phyloP scores from a whole-genome alignment of 176 grass and related monocot genomes.

The Guadua angustifolia region DNA sequence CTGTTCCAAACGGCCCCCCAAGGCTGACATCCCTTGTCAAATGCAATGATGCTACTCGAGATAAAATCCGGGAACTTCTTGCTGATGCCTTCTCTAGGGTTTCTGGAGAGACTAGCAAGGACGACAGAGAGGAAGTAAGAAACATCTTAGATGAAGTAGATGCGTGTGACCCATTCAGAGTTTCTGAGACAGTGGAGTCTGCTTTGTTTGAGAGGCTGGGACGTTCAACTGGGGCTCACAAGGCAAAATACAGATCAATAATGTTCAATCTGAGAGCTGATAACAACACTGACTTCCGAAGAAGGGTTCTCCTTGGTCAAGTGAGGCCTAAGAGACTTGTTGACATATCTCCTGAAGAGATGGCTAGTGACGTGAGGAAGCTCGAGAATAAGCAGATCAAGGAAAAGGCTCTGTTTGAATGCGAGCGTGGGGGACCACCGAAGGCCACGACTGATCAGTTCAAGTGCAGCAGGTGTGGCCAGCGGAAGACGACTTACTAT shows the following conservation, averaged over 20 bases:
- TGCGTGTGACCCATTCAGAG: constrained; percentile 70
- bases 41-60: constrained; percentile 69
- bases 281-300: constrained; percentile 80
- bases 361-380: constrained; percentile 79
- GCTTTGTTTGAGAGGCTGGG: constrained; percentile 76
- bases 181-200: constrained; percentile 75
- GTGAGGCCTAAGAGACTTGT: constrained; percentile 59
- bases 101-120: constrained; percentile 62
- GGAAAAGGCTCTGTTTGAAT: constrained; percentile 80
- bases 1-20: constrained; percentile 41
- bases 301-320: constrained; percentile 66
- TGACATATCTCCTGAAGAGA: constrained; percentile 62
- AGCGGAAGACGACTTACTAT: constrained; percentile 81
- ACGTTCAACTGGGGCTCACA: constrained; percentile 63
- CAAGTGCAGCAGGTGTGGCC: constrained; percentile 75
- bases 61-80: constrained; percentile 75
- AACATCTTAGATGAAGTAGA: constrained; percentile 71
- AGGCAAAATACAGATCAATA: constrained; percentile 83
- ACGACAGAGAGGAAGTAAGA: constrained; percentile 66
- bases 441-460: constrained; percentile 91
- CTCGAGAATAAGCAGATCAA: constrained; percentile 77
- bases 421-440: constrained; percentile 61
- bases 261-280: constrained; percentile 83
- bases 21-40: constrained; percentile 68
- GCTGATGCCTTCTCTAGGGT: constrained; percentile 80